Base-by-base conservation (phyloP, 1,284 basidiomycete genomes). In the Rugosomyces carneus region DNA sequence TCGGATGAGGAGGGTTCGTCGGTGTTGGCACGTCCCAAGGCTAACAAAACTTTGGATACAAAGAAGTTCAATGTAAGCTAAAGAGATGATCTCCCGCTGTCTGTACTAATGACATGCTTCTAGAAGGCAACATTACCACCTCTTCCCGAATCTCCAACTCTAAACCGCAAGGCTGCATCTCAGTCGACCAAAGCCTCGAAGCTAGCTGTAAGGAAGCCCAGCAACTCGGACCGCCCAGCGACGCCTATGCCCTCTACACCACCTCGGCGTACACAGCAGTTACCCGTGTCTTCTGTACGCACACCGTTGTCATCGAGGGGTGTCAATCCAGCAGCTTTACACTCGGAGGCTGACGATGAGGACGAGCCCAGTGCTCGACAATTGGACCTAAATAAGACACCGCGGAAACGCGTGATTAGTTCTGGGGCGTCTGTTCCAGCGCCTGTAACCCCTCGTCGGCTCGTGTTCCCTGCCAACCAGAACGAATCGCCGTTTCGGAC, bases 221-320 rank as follows among this genome's bases (percentile, higher is more conserved):
- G 53, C 35, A 50, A 53, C 37, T 34, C 37, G n/a, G 54, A 56
- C 29, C 61, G 56, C 13, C 53, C 59, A 8, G 61, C 61, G n/a
- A 61, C 65, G 23, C 52, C 58, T 26, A 49, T 57, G 40, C 67
- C 71, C 39, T 66, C 67, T 40, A 65, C 68, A 10, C 70, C 70
- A 24, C 68, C 71, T 18, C 65, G 56, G 60, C 66, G 40, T 59
- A 45, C 60, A 43, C 56, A 65, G 57, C 48, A 69, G 66, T 21
- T 67, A 52, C 55, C 60, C 57, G 64, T 79, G 13, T 83, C 82
- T 0, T 78, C 81, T 0, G 62, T 70, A 32, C 73, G 75, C 26
- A 84, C 84, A 0, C 82, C 83, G 0, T 59, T 86, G 10, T 84
- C 83, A 0, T 78, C 83, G 54, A 76, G 72, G 50, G 83, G 80